These are phyloP conservation scores for Aspergillus phoenicis DNA, from an alignment of 2,329 filamentous ascomycete genomes.

Conservation along the genomic window DNA sequence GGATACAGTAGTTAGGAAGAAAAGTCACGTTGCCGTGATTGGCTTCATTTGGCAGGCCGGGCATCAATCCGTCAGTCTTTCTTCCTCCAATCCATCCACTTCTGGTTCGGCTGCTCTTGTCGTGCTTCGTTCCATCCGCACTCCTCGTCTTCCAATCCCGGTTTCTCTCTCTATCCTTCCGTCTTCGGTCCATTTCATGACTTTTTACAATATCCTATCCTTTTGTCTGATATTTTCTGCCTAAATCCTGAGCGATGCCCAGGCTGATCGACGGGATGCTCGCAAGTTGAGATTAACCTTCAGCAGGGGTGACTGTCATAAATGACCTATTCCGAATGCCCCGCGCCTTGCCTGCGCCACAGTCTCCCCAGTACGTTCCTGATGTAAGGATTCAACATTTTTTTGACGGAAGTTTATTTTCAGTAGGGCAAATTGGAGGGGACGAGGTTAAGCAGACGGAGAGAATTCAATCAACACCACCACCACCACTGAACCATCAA, in stretches of 20 bases:
- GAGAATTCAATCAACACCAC: neutral
- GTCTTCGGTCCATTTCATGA: neutral
- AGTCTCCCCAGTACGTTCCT: slow-evolving; percentile 5
- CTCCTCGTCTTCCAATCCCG: neutral
- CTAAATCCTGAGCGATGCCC: neutral
- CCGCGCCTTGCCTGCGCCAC: slow-evolving; percentile 5
- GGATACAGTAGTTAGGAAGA: neutral
- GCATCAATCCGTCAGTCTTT: neutral
- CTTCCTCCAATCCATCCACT: neutral
- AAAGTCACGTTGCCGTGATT: slow-evolving; percentile 9
- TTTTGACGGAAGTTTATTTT: slow-evolving; percentile 1
- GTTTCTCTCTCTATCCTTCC: neutral
- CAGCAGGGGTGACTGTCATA: neutral
- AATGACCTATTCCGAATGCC: neutral
- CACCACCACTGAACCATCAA: neutral
- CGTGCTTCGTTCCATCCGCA: neutral
- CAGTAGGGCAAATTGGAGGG: neutral
- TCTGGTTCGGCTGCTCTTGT: neutral
- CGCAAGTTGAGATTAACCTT: neutral
- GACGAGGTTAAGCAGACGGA: neutral
- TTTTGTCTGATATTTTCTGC: neutral
- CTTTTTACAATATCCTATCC: neutral
- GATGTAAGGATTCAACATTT: neutral
- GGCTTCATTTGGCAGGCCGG: neutral
- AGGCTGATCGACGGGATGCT: neutral